Percentiles rank a stretch among this genome's conserved stretches.
These are phyloP conservation scores for Strombidium stylifer DNA, from an alignment of 73 alveolate species.

Conservation along the genomic window DNA sequence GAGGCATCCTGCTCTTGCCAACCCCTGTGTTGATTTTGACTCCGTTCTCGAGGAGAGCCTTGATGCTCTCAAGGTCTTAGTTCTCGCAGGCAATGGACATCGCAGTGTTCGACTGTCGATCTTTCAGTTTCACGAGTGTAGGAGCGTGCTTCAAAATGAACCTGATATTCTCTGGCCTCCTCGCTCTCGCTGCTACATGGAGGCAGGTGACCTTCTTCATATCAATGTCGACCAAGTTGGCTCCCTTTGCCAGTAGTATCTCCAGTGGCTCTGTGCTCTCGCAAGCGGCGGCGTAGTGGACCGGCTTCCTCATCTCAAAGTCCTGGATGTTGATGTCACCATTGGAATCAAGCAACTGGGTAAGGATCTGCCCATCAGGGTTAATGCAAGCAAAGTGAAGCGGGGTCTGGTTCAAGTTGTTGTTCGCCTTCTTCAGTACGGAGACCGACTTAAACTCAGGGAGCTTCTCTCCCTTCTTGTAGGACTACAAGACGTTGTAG, in stretches of 20 bases:
- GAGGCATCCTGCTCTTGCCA: slow-evolving; percentile 77
- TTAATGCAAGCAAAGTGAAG: slow-evolving; percentile 96
- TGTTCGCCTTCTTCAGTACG: slow-evolving; percentile 85
- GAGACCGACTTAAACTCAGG: slow-evolving; percentile 59
- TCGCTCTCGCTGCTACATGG: slow-evolving; percentile 84
- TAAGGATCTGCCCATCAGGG: slow-evolving; percentile 81
- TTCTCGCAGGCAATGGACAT: slow-evolving; percentile 89
- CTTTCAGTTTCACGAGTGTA: slow-evolving; percentile 2
- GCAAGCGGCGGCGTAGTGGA: slow-evolving; percentile 98
- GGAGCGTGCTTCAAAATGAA: slow-evolving; percentile 38
- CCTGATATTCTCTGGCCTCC: slow-evolving; percentile 78
- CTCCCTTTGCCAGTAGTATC: slow-evolving; percentile 81
- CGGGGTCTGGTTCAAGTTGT: slow-evolving; percentile 89
- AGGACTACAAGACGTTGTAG: slow-evolving; percentile 73
- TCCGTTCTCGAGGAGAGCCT: slow-evolving; percentile 74
- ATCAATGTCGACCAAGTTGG: slow-evolving; percentile 81
- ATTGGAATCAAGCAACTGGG: slow-evolving; percentile 65
- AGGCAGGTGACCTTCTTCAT: slow-evolving; percentile 81
- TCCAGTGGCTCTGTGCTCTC: slow-evolving; percentile 81
- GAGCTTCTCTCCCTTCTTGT: slow-evolving; percentile 61
- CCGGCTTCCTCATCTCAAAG: slow-evolving; percentile 78
- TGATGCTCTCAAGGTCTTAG: slow-evolving; percentile 83
- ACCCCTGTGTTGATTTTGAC: slow-evolving; percentile 66
- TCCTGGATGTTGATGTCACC: slow-evolving; percentile 80
- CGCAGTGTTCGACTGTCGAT: slow-evolving; percentile 66